Percentiles rank a stretch among this genome's conserved stretches.
phyloP scores from a whole-genome alignment of 23 red algal genomes.

The Chondrus crispus region DNA sequence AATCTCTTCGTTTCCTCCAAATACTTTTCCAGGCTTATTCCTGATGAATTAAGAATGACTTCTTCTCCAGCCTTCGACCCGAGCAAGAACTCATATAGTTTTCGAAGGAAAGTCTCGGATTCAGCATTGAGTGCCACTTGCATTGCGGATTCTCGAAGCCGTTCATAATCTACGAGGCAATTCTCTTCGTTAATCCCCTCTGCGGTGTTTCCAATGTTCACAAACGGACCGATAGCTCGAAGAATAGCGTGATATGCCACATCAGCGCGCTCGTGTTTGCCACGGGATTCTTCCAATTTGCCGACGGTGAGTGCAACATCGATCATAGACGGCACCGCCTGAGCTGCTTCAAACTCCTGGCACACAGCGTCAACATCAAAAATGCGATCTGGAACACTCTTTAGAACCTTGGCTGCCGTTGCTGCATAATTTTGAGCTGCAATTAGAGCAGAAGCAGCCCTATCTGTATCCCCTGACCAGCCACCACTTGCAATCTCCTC shows the following conservation, averaged over 20 bases:
- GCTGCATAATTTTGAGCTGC: conserved; percentile 31
- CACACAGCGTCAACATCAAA: conserved; percentile 54
- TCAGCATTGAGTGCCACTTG: conserved; percentile 32
- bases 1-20: conserved; percentile 50
- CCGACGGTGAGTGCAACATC: conserved; percentile 42
- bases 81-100: conserved; percentile 26
- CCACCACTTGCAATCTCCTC: not conserved
- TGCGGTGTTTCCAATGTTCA: conserved; percentile 7
- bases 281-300: conserved; percentile 18
- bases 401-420: conserved; percentile 29
- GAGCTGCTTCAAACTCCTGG: conserved; percentile 20
- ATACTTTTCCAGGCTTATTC: conserved; percentile 41
- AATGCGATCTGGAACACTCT: conserved; percentile 51
- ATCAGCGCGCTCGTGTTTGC: conserved; percentile 25
- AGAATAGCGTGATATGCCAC: conserved; percentile 32
- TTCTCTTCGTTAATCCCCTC: not conserved
- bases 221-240: not conserved
- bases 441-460: not conserved
- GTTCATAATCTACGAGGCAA: not conserved
- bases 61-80: conserved; percentile 1
- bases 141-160: conserved; percentile 1
- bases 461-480: not conserved
- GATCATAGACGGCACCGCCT: conserved; percentile 24
- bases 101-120: conserved; percentile 18
- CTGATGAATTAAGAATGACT: not conserved